Conservation (phyloP, 805 yeast species). For the Ogataea degrootiae region DNA sequence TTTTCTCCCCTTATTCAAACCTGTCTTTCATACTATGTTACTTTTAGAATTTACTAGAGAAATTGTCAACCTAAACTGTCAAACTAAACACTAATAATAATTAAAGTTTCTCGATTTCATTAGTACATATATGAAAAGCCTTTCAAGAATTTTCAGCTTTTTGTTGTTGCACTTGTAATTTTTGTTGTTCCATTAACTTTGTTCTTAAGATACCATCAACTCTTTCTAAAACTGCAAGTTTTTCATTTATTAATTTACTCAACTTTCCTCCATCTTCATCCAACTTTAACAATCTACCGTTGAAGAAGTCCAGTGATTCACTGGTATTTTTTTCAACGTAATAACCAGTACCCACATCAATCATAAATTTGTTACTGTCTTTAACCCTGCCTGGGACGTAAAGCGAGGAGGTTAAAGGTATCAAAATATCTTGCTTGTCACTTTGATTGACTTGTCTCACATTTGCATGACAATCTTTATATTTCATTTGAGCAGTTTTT, state of each 20-base stretch:
- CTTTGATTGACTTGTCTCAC: constrained; percentile 45
- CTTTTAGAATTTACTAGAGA: no score
- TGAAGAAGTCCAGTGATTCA: constrained; percentile 69
- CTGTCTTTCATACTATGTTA: background rate
- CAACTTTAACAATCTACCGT: constrained; percentile 66
- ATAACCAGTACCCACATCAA: constrained; percentile 96
- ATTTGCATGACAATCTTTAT: constrained; percentile 72
- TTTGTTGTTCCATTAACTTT: constrained; percentile 45
- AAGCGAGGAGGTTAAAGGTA: constrained; percentile 84
- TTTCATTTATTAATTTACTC: constrained; percentile 69
- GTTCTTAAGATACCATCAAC: constrained; percentile 55
- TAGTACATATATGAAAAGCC: no score
- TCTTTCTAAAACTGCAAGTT: constrained; percentile 56
- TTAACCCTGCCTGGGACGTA: constrained; percentile 82
- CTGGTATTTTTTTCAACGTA: constrained; percentile 72
- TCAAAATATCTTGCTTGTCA: constrained; percentile 54
- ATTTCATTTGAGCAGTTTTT: constrained; percentile 74
- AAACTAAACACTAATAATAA: no score
- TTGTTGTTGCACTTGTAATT: constrained; percentile 13
- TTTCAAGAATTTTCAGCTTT: background rate
- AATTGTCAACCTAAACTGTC: no score
- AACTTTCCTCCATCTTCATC: constrained; percentile 69
- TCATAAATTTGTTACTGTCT: constrained; percentile 66
- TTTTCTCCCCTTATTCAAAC: background rate
- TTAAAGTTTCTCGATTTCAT: no score